These are phyloP conservation scores for Mortierella sp. DNA, from an alignment of 371 early-diverging fungal genomes.

Conservation along the genomic window DNA sequence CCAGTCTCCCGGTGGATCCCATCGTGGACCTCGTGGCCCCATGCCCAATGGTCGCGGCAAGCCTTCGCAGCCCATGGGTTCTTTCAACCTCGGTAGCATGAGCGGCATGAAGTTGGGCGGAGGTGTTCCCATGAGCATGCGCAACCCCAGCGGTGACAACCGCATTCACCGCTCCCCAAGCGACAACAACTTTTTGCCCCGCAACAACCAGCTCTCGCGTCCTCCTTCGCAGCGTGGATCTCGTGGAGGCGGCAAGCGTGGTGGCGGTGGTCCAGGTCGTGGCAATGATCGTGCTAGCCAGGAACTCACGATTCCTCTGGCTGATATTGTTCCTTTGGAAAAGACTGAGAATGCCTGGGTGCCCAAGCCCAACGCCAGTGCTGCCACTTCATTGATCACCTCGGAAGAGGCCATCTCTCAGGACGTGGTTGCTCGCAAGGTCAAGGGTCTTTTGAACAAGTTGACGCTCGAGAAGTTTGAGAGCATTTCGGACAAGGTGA, in stretches of 20 bases:
- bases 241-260: conserved; percentile 68
- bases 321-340: conserved; percentile 78
- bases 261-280: conserved; percentile 67
- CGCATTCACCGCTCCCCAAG: conserved; percentile 48
- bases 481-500: conserved; percentile 82
- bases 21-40: conserved; percentile 62
- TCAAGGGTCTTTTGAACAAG: conserved; percentile 93
- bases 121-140: conserved; percentile 55
- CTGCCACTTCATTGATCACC: conserved; percentile 4
- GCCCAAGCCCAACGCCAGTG: conserved; percentile 59
- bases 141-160: conserved; percentile 55
- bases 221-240: conserved; percentile 56
- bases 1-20: conserved; percentile 69
- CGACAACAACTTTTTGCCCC: conserved; percentile 47
- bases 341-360: conserved; percentile 89
- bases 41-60: conserved; percentile 39
- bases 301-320: conserved; percentile 68
- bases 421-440: conserved; percentile 80
- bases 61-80: conserved; percentile 56
- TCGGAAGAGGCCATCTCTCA: conserved; percentile 54
- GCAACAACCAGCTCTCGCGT: conserved; percentile 50
- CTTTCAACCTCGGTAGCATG: conserved; percentile 60
- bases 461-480: conserved; percentile 95
- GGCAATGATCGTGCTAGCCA: conserved; percentile 64
- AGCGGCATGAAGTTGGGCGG: conserved; percentile 61